Evolutionary conservation across 1,139 yeast genomes (phyloP), one percentile per base, ranked within the genome.

Genomic region (Arxiozyma telluris): DNA sequence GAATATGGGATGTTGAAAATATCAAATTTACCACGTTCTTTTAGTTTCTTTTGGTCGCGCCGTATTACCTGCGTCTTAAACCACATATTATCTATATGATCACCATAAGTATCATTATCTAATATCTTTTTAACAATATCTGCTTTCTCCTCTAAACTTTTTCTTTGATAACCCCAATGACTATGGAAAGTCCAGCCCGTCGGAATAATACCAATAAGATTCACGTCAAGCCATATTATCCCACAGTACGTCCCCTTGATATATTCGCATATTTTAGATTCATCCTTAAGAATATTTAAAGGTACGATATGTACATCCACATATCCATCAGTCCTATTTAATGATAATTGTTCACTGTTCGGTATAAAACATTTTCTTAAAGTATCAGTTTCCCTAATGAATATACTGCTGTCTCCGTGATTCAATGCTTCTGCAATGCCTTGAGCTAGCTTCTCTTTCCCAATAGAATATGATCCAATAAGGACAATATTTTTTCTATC

Each of bases 401-500:
- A 52, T 9, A 46, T 46, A 27, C 43, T 21, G 12, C 23, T 22
- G 20, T 25, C 30, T 4, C 47, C 47, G 6, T 30, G 7, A n/a
- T 47, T 34, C 9, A 56, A 34, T 21, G 21, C 34, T 7, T 34
- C 27, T 6, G 54, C 27, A 22, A 66, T 57, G 4, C 61, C 61
- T 11, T 88, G 71, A 0, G 96, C 97, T 30, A 93, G 68, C 55
- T 83, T 79, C 66, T 93, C 98, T 66, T 93, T 93, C 1, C 98
- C 98, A 46, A 93, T 89, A 1, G 91, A 79, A 67, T 93, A 93
- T 0, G 96, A 84, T 0, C 98, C 98, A n/a, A 93, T 83, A 23
- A 87, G 73, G 9, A 87, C 80, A 55, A 90, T 73, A 57, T 74
- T 50, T 23, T 27, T 23, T 34, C 39, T n/a, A 34, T 22, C 74